Evolutionary conservation across 169 alveolate genomes (phyloP), one percentile per base, ranked within the genome.

Genomic region (Neospora caninum): DNA sequence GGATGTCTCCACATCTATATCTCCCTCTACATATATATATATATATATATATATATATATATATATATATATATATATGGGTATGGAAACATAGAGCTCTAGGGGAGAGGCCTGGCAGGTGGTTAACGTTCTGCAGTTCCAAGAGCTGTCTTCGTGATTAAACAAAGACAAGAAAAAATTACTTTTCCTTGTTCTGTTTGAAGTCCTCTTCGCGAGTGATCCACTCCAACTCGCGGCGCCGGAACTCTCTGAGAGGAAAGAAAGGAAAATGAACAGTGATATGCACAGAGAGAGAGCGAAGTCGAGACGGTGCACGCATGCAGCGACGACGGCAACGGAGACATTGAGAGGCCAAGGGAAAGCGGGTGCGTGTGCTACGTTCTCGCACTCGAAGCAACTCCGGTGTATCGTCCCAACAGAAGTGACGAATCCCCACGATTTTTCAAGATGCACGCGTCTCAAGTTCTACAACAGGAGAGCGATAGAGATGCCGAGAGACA

Each of bases 201-300:
- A 86, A 36, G 6, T 86, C 58, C 42, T 43, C 69, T 49, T 86
- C 91, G n/a, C 58, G 91, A 16, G 58, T 34, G 43, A 39, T 49
- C 91, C 91, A 86, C 69, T 39, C 69, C 38, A 69, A 67, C 43
- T 86, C 91, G 31, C 91, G 91, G 18, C 91, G 69, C 78, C 42
- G 31, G 42, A 86, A 86, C 45, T 86, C 91, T 38, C 91, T 86
- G 78, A 18, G 36, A 18, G 20, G 31, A 73, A 9, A 36, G 27
- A 73, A 43, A n/a, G 38, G 80, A 69, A 6, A n/a, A 4, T 25
- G 10, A 69, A 69, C n/a, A 69, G 29, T 7, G 18, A n/a, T n/a
- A n/a, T n/a, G n/a, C n/a, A n/a, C n/a, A n/a, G n/a, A n/a, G n/a
- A n/a, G n/a, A n/a, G n/a, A n/a, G n/a, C n/a, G n/a, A n/a, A n/a